Evolutionary conservation across 768 basidiomycete species (phyloP), one percentile per base, ranked within the genome.

Genomic region (Neoboletus brunneissimus): DNA sequence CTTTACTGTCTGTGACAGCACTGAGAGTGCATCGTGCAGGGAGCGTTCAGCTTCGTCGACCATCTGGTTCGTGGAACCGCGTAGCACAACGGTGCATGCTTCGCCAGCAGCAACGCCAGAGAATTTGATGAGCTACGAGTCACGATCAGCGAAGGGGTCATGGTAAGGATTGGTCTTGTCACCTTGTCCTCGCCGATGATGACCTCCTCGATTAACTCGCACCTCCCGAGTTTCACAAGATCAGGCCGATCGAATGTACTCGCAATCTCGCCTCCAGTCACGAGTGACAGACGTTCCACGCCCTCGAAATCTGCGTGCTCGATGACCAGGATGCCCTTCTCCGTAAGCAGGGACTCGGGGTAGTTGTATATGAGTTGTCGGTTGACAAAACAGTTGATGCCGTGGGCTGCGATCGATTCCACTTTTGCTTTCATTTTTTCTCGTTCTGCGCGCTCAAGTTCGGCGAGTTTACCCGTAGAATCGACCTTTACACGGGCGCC

Each of bases 351-450:
- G 1, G 89, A 91, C 72, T 99, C 97, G 42, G 97, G 97, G 71
- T 98, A 98, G 81, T 99, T 98, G 85, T 98, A 99, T 75, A 99
- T 92, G 44, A 99, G 81, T 70, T 99, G 97, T 49, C 97, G 85
- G 77, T 99, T 99, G 60, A 98, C 94, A 72, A 99, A 98, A 73
- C 87, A 88, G 67, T 93, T 98, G 78, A 98, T 92, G 51, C 96
- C 96, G 64, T 97, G 94, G 0, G 89, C 73, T 6, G 94, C 93
- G 65, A 99, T 98, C 15, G 88, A 85, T 45, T 94, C 91, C 7
- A 99, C 95, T 77, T 98, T 99, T 57, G 85, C 87, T 76, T 96
- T 97, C 97, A 99, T 99, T 82, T 99, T 98, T 78, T 98, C 97
- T 66, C 87, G 81, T 74, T 98, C 97, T 7, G 97, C 97, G 12